Evolutionary conservation across 1,284 basidiomycete species (phyloP).

Genomic region (Coniferiporia weirii): DNA sequence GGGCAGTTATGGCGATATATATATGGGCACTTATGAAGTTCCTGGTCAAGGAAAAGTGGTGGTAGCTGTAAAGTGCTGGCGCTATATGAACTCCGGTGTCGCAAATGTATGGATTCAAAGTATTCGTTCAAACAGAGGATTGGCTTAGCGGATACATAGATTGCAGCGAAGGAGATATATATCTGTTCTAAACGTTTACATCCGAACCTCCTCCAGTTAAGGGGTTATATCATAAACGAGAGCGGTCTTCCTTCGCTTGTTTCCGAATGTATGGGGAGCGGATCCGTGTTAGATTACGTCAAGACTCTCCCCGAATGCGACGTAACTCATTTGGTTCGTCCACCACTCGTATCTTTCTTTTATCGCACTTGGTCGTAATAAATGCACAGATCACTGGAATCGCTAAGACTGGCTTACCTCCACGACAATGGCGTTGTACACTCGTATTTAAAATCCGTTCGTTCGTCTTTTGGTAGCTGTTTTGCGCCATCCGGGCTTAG

Average conservation of each 20-base stretch:
- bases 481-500: neutral
- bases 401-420: constrained; percentile 1
- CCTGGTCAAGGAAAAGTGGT: too few relatives aligned
- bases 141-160: too few relatives aligned
- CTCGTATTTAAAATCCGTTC: constrained; percentile 5
- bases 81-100: too few relatives aligned
- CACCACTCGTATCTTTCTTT: too few relatives aligned
- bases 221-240: neutral
- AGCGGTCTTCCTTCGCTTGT: neutral
- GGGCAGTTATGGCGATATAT: too few relatives aligned
- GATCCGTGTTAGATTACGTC: neutral
- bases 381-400: neutral
- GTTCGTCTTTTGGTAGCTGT: neutral
- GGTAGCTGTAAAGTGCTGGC: too few relatives aligned
- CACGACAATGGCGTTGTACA: constrained; percentile 1
- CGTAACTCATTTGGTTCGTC: neutral
- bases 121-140: too few relatives aligned
- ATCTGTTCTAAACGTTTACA: neutral
- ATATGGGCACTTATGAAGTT: too few relatives aligned
- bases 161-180: neutral
- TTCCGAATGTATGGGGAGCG: constrained; percentile 8
- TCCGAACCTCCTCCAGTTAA: neutral
- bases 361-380: neutral
- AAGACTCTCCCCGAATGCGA: neutral
- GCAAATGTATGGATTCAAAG: too few relatives aligned